Base-by-base conservation (phyloP, 768 basidiomycete species). In the Leccinum subtestaceum region DNA sequence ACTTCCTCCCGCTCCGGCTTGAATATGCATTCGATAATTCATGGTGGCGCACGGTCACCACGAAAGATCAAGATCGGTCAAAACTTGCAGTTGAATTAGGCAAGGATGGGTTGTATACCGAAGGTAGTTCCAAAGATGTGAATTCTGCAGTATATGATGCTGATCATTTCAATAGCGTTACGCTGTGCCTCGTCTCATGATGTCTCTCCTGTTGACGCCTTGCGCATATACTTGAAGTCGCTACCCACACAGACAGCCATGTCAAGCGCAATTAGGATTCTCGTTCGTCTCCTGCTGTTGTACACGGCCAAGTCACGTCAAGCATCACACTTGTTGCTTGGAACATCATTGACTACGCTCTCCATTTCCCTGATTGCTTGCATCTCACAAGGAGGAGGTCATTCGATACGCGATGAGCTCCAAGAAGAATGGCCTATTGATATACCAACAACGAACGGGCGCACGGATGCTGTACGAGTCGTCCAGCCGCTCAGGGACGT, bases 281-380 rank as follows among this genome's bases (percentile, higher is more conserved):
- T 93, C 13, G 79, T 79, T 55, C 84, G 90, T 19, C 73, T 92
- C n/a, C 76, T 94, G 12, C 76, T 93, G 25, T 74, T 92, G 17
- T 79, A 89, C 63, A 86, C 87, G 0, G 85, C 91, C 5, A 72
- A 75, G 25, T 77, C 80, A 1, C 80, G 76, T 4, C 69, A 72
- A 4, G 85, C 85, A n/a, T 91, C 91, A 0, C 91, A 93, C 69
- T 76, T 93, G 15, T 77, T 93, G 13, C 79, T 93, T 12, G 92
- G 92, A 61, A 88, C 90, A 13, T 87, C 85, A 2, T 75, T 92
- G n/a, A 93, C 92, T 2, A 84, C 86, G 0, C 76, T 93, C 1
- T 90, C 91, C 0, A 80, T 93, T 32, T 82, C 84, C 21, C 74
- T 93, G 21, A 87, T 93, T 58, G 85, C 89, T 3, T 84, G 81